Base-by-base conservation (phyloP, 2,329 filamentous ascomycete genomes). In the Xylariaceae sp. region DNA sequence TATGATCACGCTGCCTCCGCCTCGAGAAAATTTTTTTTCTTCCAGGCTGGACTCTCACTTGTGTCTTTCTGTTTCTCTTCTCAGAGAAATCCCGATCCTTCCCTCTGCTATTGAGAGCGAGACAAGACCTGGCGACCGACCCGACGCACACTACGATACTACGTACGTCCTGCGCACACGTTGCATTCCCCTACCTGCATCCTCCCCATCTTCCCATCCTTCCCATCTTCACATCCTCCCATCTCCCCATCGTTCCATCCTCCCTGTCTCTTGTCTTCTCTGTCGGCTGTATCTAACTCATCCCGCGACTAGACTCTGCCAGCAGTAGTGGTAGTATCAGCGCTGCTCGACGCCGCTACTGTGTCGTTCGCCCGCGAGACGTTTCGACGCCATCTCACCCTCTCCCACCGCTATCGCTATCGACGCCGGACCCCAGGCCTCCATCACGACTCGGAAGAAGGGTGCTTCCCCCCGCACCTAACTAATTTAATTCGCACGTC, bases 51-150 rank as follows among this genome's bases (percentile, higher is more conserved):
- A 65, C 53, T 57, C 53, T n/a, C 56, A 58, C 55, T 53, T 65
- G 65, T 66, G 62, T 66, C 47, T 67, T 66, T 70, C 65, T 69
- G 68, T 56, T 67, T 70, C 69, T 63, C 54, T 58, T 66, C 66
- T 65, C 67, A 67, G 63, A 65, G 64, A 65, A 61, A 52, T 64
- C 64, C 58, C 63, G 64, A 62, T 64, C 66, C 62, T 58, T 59
- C 62, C 55, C 49, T 62, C 56, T 49, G 23, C 23, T 30, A 5
- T 30, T 5, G 23, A 30, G 23, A 30, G 61, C 62, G 64, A 66
- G 65, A 65, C 66, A 60, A 62, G 56, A 65, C 58, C 51, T 45
- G 59, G 60, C 61, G 56, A 63, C 58, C 57, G 59, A 62, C 39
- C 57, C 51, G 53, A 64, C 65, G 56, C 60, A 59, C 58, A 50